Percentiles rank a stretch among this genome's conserved stretches.
These are phyloP conservation scores for Ascochyta viciae-villosae DNA, from an alignment of 2,329 filamentous ascomycete genomes.

Conservation along the genomic window DNA sequence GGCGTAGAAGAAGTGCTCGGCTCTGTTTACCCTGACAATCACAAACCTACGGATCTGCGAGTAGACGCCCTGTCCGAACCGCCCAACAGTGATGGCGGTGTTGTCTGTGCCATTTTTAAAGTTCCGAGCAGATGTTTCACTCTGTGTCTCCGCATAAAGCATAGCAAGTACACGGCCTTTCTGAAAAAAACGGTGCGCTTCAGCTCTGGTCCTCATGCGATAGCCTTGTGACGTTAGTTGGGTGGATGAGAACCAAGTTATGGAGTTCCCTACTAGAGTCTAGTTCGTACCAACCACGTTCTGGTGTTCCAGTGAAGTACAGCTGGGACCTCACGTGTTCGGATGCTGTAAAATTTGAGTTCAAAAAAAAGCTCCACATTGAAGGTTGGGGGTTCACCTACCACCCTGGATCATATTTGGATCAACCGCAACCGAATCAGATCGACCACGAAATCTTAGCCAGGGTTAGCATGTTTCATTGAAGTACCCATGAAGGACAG, in stretches of 20 bases:
- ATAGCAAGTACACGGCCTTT: slow-evolving; percentile 32
- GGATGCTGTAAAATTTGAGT: no score
- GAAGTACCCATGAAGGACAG: no score
- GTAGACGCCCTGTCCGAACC: slow-evolving; percentile 22
- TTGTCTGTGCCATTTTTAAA: not conserved
- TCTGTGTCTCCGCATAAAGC: slow-evolving; percentile 26
- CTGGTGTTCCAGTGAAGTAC: slow-evolving; percentile 3
- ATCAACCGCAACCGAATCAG: no score
- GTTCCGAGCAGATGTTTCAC: not conserved
- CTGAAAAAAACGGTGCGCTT: slow-evolving; percentile 26
- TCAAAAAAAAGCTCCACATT: no score
- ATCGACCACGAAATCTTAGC: no score
- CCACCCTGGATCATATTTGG: no score
- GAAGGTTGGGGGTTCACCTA: no score
- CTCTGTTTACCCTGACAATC: slow-evolving; percentile 20
- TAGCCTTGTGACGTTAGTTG: slow-evolving; percentile 19
- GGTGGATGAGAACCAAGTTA: not conserved
- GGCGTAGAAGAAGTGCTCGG: slow-evolving; percentile 30
- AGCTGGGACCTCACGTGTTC: no score
- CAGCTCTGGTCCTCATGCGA: slow-evolving; percentile 23
- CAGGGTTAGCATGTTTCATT: no score
- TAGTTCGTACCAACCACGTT: slow-evolving; percentile 15
- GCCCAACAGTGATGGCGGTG: slow-evolving; percentile 19
- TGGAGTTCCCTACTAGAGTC: slow-evolving; percentile 9
- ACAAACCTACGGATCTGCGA: slow-evolving; percentile 40